These are phyloP conservation scores for Peltaster fructicola DNA, from an alignment of 2,329 filamentous ascomycete genomes.

Conservation along the genomic window DNA sequence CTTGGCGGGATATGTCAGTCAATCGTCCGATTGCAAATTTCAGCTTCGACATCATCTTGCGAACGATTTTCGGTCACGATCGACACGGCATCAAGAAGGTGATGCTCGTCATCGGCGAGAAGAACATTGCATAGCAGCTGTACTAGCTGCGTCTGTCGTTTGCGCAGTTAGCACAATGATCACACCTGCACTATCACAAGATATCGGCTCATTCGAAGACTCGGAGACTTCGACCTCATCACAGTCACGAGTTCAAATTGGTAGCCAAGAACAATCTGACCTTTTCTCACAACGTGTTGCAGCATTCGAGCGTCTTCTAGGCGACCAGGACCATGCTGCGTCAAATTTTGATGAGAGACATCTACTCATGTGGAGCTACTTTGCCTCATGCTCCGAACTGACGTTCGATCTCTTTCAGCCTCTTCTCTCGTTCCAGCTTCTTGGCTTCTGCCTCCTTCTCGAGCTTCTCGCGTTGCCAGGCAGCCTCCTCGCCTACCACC, in stretches of 20 bases:
- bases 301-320: constrained; percentile 51
- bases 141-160: too few relatives aligned
- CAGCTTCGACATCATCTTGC: too few relatives aligned
- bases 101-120: too few relatives aligned
- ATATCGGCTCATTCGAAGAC: constrained; percentile 77
- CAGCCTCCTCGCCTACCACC: constrained; percentile 49
- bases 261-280: constrained; percentile 61
- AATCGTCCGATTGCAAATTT: too few relatives aligned
- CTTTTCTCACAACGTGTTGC: constrained; percentile 82
- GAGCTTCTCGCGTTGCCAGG: constrained; percentile 20
- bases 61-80: too few relatives aligned
- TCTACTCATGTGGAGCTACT: constrained; percentile 5
- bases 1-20: too few relatives aligned
- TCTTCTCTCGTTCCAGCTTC: constrained; percentile 7
- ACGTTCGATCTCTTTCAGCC: constrained; percentile 21
- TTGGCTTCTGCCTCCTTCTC: constrained; percentile 16
- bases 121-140: too few relatives aligned
- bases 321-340: constrained; percentile 57
- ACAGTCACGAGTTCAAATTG: constrained; percentile 76
- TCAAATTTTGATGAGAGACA: constrained; percentile 67
- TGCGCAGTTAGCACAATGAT: too few relatives aligned
- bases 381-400: constrained; percentile 19
- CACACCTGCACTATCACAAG: too few relatives aligned
- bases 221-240: constrained; percentile 45
- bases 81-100: too few relatives aligned